Evolutionary conservation across 306 rosid genomes (phyloP), one percentile per base, ranked within the genome.

Genomic region (Alnus rubra): DNA sequence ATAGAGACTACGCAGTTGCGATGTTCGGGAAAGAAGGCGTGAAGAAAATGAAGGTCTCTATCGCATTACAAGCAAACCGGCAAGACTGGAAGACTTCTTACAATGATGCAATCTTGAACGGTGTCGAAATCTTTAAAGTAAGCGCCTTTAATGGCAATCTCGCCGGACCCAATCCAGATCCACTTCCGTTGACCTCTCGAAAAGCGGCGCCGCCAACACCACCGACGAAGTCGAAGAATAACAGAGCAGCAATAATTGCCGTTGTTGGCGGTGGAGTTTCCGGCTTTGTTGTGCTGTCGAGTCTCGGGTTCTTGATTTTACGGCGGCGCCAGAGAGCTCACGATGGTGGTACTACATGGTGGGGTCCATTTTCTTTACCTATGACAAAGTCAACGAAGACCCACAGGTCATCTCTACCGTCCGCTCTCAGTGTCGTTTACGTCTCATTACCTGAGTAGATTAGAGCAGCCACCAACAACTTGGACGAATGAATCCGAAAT

Each of bases 121-220:
- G 94, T 0, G 42, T 85, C 0, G 94, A 90, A 69, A 83, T 88
- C 1, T 85, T 90, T 86, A 90, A 88, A 69, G 35, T 88, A 14
- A 90, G 76, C 9, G 47, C 74, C n/a, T 0, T 31, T 0, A 30
- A 1, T 0, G 63, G 76, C 0, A 88, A 31, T 33, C 91, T 90
- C 0, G 92, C 73, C 14, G 87, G 91, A 3, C 50, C 74, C 0
- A 88, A 78, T 60, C 90, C 92, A 0, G 86, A 87, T 13, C 82
- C 81, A 53, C 7, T n/a, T 49, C 80, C 76, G 19, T 0, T 50
- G 9, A 5, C 37, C 15, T 33, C 58, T 50, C 7, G 33, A 19
- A 15, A 8, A 1, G 10, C 11, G 16, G 42, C 79, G 13, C 47
- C 79, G 74, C 28, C 74, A 48, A 5, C 47, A 65, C 71, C 45